phyloP scores from a whole-genome alignment of 2,329 filamentous ascomycete species.

The Fonsecaea multimorphosa region DNA sequence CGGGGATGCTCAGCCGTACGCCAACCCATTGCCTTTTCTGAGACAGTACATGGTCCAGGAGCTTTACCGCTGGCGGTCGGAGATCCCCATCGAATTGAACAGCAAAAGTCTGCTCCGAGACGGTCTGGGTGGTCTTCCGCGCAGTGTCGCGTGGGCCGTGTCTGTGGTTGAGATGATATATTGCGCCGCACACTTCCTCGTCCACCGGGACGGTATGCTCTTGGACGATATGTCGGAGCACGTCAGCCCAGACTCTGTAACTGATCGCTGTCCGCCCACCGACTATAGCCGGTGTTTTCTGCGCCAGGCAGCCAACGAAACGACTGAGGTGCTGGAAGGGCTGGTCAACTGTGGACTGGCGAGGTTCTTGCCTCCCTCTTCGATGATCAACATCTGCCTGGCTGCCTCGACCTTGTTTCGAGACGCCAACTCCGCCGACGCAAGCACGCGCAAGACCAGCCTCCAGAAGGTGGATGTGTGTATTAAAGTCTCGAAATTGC shows the following conservation, averaged over 20 bases:
- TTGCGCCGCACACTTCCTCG: background rate
- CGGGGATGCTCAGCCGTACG: background rate
- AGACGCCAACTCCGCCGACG: background rate
- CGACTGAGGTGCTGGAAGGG: background rate
- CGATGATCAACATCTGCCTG: background rate
- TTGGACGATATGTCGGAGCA: background rate
- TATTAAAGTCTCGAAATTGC: background rate
- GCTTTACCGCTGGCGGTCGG: conserved; percentile 1
- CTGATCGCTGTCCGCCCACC: background rate
- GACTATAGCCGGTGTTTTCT: conserved; percentile 3
- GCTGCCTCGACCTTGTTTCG: background rate
- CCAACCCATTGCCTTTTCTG: background rate
- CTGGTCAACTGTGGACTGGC: background rate
- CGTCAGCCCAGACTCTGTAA: background rate
- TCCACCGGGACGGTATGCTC: background rate
- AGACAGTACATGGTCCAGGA: conserved; percentile 2
- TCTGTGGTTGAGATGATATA: background rate
- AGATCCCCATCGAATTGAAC: background rate
- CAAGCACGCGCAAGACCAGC: background rate
- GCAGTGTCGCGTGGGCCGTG: background rate
- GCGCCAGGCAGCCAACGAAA: background rate
- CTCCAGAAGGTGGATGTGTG: background rate
- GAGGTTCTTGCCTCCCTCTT: background rate
- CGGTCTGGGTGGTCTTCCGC: background rate
- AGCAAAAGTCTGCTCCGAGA: background rate